Evolutionary conservation across 73 alveolate species (phyloP).

Genomic region (Tetrahymena elliotti): DNA sequence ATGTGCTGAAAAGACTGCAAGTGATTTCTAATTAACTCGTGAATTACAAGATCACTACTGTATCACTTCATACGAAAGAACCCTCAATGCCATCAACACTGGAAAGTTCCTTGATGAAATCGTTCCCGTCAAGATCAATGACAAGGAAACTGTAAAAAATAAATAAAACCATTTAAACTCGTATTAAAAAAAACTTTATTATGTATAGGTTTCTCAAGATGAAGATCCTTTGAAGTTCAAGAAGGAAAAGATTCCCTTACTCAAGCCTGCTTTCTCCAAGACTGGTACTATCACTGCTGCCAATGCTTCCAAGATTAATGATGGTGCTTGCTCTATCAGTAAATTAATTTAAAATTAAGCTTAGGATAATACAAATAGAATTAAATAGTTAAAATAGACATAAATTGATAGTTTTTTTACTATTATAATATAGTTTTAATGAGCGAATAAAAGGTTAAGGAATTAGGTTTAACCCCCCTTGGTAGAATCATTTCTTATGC

Average conservation of each 20-base stretch:
- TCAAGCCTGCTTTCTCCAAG: slow-evolving; percentile 69
- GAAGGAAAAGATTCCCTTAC: slow-evolving; percentile 61
- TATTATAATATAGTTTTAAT: slow-evolving; percentile 29
- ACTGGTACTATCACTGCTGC: slow-evolving; percentile 79
- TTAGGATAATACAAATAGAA: background rate
- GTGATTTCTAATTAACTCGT: slow-evolving; percentile 65
- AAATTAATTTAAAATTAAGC: background rate
- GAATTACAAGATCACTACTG: slow-evolving; percentile 69
- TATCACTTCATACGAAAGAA: slow-evolving; percentile 61
- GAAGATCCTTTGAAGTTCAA: slow-evolving; percentile 70
- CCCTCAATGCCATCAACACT: slow-evolving; percentile 57
- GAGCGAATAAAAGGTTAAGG: slow-evolving; percentile 67
- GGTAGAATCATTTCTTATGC: slow-evolving; percentile 71
- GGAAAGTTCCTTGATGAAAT: slow-evolving; percentile 67
- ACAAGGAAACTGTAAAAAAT: slow-evolving; percentile 39
- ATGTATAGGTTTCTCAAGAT: slow-evolving; percentile 34
- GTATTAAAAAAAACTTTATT: background rate
- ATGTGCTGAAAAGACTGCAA: slow-evolving; percentile 69
- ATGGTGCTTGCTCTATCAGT: slow-evolving; percentile 67
- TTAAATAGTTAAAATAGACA: background rate
- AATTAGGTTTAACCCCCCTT: slow-evolving; percentile 61
- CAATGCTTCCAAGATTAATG: slow-evolving; percentile 70
- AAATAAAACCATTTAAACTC: background rate
- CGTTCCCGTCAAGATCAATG: slow-evolving; percentile 50
- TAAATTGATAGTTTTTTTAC: background rate